Evolutionary conservation across 257 asterid genomes (phyloP).

Genomic region (Linaria vulgaris): DNA sequence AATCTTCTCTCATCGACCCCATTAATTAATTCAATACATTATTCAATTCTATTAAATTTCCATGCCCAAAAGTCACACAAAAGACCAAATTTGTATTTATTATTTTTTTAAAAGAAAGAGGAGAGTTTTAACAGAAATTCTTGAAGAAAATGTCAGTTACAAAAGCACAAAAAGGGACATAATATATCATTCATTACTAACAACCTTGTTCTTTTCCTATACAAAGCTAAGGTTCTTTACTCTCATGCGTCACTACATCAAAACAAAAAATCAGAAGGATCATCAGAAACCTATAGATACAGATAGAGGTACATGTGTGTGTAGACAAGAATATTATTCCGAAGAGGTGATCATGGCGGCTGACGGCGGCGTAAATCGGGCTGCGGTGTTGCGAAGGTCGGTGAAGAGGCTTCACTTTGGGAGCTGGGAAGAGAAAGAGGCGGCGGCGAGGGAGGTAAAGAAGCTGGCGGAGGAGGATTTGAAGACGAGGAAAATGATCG

Average conservation of each 20-base stretch:
- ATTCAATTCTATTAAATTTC: too few relatives aligned
- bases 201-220: constrained; percentile 26
- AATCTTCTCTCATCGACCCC: constrained; percentile 3
- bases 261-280: constrained; percentile 19
- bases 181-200: constrained; percentile 33
- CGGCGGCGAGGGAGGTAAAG: constrained; percentile 49
- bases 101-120: too few relatives aligned
- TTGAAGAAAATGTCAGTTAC: constrained; percentile 44
- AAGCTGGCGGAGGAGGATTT: constrained; percentile 42
- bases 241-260: constrained; percentile 34
- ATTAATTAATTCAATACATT: too few relatives aligned
- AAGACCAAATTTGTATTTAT: too few relatives aligned
- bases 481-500: constrained; percentile 49
- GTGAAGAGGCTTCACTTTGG: constrained; percentile 72
- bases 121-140: constrained; percentile 19
- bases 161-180: constrained; percentile 35
- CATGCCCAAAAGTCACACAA: constrained; percentile 42
- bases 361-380: constrained; percentile 28
- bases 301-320: not conserved
- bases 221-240: constrained; percentile 38
- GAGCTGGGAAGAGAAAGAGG: constrained; percentile 54
- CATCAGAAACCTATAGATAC: constrained; percentile 20
- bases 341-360: not conserved
- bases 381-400: constrained; percentile 41
- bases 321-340: not conserved